phyloP scores from a whole-genome alignment of 768 basidiomycete genomes.

The Hericium rajendrae region DNA sequence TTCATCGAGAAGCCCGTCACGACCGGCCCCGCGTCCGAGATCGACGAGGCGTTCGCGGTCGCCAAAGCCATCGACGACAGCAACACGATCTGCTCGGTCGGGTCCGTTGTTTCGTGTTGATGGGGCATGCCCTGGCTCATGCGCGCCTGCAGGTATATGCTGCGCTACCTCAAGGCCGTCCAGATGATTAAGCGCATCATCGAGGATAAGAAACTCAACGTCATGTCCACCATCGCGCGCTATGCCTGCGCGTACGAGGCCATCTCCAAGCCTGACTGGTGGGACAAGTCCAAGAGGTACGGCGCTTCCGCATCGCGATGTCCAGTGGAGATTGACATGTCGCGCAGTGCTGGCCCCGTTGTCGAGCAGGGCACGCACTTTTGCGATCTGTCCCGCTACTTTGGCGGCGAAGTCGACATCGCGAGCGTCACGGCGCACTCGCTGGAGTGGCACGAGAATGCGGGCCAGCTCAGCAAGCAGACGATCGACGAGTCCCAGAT shows the following conservation, averaged over 20 bases:
- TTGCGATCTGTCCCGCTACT: conserved; percentile 93
- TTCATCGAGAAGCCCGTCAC: conserved; percentile 93
- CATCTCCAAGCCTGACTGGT: conserved; percentile 82
- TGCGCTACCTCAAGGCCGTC: conserved; percentile 86
- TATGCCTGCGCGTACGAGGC: conserved; percentile 84
- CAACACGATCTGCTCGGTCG: conserved; percentile 79
- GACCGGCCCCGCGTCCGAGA: conserved; percentile 63
- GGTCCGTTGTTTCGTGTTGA: conserved; percentile 36
- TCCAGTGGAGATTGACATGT: not conserved
- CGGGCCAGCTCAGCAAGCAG: conserved; percentile 77
- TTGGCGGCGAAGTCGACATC: conserved; percentile 92
- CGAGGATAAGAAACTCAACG: conserved; percentile 84
- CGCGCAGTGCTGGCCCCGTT: conserved; percentile 61
- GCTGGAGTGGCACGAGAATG: conserved; percentile 85
- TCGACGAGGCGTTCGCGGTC: conserved; percentile 60
- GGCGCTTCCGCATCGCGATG: not conserved
- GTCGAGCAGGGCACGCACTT: conserved; percentile 95
- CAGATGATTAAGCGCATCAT: conserved; percentile 97
- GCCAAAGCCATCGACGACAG: conserved; percentile 61
- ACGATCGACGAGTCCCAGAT: conserved; percentile 79
- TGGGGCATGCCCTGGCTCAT: not conserved
- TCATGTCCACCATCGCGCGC: conserved; percentile 93
- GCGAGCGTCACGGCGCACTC: conserved; percentile 74
- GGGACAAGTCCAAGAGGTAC: conserved; percentile 81
- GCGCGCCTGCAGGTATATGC: conserved; percentile 60